Conservation (phyloP, 768 basidiomycete species). For the Lactarius vividus region DNA sequence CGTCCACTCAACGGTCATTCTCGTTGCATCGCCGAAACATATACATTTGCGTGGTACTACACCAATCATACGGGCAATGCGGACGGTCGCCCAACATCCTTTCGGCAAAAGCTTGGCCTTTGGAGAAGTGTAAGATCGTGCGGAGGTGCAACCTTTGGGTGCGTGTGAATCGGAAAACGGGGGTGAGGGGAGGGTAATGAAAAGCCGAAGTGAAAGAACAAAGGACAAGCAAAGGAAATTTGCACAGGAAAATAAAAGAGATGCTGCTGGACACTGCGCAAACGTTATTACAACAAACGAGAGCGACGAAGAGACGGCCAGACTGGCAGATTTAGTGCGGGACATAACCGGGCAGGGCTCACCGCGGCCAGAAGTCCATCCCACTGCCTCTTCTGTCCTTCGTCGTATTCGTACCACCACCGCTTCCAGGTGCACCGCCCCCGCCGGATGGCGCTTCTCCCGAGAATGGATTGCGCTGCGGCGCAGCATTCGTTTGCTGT, state of each 20-base stretch:
- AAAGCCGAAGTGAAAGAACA: slow-evolving; percentile 7
- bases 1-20: slow-evolving; percentile 6
- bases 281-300: slow-evolving; percentile 5
- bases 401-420: slow-evolving; percentile 41
- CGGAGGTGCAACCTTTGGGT: slow-evolving; percentile 17
- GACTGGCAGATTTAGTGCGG: neutral
- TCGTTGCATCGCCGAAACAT: slow-evolving; percentile 24
- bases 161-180: slow-evolving; percentile 9
- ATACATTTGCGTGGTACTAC: slow-evolving; percentile 28
- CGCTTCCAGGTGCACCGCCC: slow-evolving; percentile 34
- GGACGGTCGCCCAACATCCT: slow-evolving; percentile 19
- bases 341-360: slow-evolving; percentile 31
- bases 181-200: neutral
- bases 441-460: slow-evolving; percentile 22
- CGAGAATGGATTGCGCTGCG: slow-evolving; percentile 40
- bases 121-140: slow-evolving; percentile 7
- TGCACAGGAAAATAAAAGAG: slow-evolving; percentile 23
- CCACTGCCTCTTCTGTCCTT: slow-evolving; percentile 59
- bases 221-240: slow-evolving; percentile 16
- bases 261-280: slow-evolving; percentile 8
- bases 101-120: slow-evolving; percentile 13
- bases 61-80: slow-evolving; percentile 26
- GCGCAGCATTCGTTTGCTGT: slow-evolving; percentile 34
- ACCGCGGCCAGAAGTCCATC: slow-evolving; percentile 77
- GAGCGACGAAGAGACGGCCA: slow-evolving; percentile 3